Evolutionary conservation across 129 eudicot species (phyloP), one percentile per base, ranked within the genome.

Genomic region (Gnaphalium uliginosum): DNA sequence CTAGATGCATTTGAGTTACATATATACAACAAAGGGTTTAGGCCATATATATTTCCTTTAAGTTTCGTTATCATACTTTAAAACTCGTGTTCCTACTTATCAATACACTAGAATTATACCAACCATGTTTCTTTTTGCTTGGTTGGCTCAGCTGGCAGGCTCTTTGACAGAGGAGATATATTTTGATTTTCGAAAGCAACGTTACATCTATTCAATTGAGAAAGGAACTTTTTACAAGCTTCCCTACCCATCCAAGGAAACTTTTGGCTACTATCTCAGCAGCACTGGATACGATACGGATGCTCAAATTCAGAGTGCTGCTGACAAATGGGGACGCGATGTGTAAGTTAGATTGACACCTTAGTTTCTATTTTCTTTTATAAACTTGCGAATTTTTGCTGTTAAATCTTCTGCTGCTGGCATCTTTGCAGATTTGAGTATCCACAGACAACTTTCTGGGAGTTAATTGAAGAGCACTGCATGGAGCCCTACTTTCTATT

Each of bases 401-500:
- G 29, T 27, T 27, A 29, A 61, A 30, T 51, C 59, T 72, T 73
- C 2, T 27, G 29, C 29, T 27, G 29, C 7, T 60, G 68, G 65
- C 73, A 21, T 68, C 66, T 73, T 25, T 81, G 77, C 78, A 93
- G 98, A 30, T 93, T 93, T 82, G 98, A 93, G 76, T 93, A 93
- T 82, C 98, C 98, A 37, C 98, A 93, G 66, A 97, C 98, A 62
- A 93, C 98, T 32, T 93, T 93, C 79, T 89, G 79, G 75, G 90
- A 87, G 60, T 66, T 86, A 62, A 81, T 90, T 96, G 85, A 88
- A 84, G 98, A 90, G 83, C 90, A 93, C 73, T 72, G 88, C 84
- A 93, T 93, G 98, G 98, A 90, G 81, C 98, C 98, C 48, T 93
- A 90, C 72, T 93, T 93, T 81, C 96, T 90, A 26, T 93, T 93